These are phyloP conservation scores for Acrodontium crateriforme DNA, from an alignment of 2,329 filamentous ascomycete species.

Conservation along the genomic window DNA sequence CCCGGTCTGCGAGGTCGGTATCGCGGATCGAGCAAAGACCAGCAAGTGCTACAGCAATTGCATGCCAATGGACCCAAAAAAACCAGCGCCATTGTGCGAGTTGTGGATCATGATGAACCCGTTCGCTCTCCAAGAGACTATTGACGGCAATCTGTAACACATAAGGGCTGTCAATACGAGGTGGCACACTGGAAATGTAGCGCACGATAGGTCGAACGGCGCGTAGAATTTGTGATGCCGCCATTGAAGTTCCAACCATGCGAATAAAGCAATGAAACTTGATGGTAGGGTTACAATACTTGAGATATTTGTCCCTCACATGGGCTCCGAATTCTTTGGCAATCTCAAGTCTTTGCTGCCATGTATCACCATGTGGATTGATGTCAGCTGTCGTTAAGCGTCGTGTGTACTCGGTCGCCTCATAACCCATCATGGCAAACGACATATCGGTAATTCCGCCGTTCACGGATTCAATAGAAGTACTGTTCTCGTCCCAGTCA, in stretches of 20 bases:
- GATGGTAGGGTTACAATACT: constrained; percentile 12
- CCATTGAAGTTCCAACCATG: constrained; percentile 13
- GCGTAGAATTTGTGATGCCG: constrained; percentile 14
- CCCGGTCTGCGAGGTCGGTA: constrained; percentile 33
- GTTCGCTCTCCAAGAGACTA: constrained; percentile 30
- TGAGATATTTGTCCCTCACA: constrained; percentile 13
- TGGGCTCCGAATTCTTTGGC: constrained; percentile 12
- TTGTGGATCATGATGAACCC: constrained; percentile 21
- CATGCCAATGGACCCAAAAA: constrained; percentile 43
- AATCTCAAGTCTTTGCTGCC: constrained; percentile 18
- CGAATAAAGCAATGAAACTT: constrained; percentile 12
- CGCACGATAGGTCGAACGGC: constrained; percentile 18
- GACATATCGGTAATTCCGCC: constrained; percentile 19
- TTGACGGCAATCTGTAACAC: constrained; percentile 28
- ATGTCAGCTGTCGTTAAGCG: constrained; percentile 8
- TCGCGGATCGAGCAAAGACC: constrained; percentile 37
- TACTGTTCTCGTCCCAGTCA: constrained; percentile 15
- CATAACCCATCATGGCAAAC: constrained; percentile 7
- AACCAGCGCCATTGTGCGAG: constrained; percentile 34
- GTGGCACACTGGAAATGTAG: constrained; percentile 11
- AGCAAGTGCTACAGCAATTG: constrained; percentile 38
- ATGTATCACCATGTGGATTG: constrained; percentile 9
- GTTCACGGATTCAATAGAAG: constrained; percentile 9
- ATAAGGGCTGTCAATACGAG: constrained; percentile 19
- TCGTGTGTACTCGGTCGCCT: constrained; percentile 5